Evolutionary conservation across 768 basidiomycete species (phyloP).

Genomic region (Paxillus ammoniavirescens): DNA sequence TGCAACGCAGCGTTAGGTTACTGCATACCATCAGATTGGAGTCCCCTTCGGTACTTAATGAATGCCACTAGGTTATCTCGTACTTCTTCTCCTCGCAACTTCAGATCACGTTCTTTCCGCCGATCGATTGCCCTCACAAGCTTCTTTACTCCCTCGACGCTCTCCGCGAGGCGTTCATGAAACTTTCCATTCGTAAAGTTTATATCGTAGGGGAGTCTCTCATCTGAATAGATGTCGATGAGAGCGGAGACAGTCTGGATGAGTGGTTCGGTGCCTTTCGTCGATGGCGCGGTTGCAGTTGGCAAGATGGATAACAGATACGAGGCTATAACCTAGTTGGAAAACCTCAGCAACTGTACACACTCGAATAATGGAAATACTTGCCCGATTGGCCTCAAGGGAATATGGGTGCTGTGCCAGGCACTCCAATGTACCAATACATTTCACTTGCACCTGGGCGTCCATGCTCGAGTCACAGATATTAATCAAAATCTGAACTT

Average conservation of each 20-base stretch:
- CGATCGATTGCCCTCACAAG: slow-evolving; percentile 65
- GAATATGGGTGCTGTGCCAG: slow-evolving; percentile 70
- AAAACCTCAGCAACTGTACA: neutral
- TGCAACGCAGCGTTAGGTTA: neutral
- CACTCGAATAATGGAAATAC: slow-evolving; percentile 38
- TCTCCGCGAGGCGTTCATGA: slow-evolving; percentile 52
- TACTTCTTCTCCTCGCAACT: slow-evolving; percentile 70
- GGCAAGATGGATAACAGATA: slow-evolving; percentile 69
- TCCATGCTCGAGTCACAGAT: slow-evolving; percentile 58
- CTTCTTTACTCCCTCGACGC: slow-evolving; percentile 61
- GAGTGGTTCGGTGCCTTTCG: slow-evolving; percentile 60
- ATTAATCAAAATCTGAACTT: slow-evolving; percentile 64
- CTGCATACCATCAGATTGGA: slow-evolving; percentile 34
- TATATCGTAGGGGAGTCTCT: slow-evolving; percentile 71
- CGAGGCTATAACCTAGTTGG: slow-evolving; percentile 52
- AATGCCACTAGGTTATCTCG: slow-evolving; percentile 76
- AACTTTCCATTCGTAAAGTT: slow-evolving; percentile 71
- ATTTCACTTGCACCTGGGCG: slow-evolving; percentile 62
- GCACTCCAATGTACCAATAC: slow-evolving; percentile 83
- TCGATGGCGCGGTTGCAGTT: slow-evolving; percentile 34
- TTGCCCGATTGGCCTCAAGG: slow-evolving; percentile 51
- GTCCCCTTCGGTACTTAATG: slow-evolving; percentile 63
- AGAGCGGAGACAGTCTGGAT: slow-evolving; percentile 80
- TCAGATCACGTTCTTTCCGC: slow-evolving; percentile 62
- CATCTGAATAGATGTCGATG: slow-evolving; percentile 94